A percentile compares a stretch with the other conserved stretches of the same genome.
Evolutionary conservation across 2,329 filamentous ascomycete genomes (phyloP).

Genomic region (Trichoderma sp.): DNA sequence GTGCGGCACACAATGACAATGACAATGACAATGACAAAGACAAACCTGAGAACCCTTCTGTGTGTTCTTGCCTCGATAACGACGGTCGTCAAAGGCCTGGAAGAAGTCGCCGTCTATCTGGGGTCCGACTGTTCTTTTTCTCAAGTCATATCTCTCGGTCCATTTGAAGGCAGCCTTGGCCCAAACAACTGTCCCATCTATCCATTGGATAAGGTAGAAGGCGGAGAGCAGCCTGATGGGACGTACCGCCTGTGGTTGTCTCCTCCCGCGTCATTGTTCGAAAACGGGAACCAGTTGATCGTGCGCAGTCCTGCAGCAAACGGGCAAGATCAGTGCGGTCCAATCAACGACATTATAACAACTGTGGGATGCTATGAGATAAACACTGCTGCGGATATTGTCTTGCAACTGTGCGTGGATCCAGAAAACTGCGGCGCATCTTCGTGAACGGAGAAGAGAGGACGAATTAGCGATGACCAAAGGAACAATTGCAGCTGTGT

Average conservation of each 20-base stretch:
- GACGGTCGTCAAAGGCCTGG: not conserved
- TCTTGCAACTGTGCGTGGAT: not conserved
- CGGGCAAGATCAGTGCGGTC: not conserved
- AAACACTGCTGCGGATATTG: not conserved
- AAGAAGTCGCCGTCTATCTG: not conserved
- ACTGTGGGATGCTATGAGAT: not conserved
- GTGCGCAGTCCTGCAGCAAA: not conserved
- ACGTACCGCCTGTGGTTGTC: not conserved
- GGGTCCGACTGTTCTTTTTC: not conserved
- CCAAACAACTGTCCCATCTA: not conserved
- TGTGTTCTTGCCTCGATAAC: not conserved
- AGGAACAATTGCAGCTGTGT: not conserved
- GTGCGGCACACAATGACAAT: not conserved
- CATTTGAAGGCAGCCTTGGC: not conserved
- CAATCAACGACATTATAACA: not conserved
- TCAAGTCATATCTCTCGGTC: not conserved
- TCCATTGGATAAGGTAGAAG: not conserved
- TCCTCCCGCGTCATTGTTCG: not conserved
- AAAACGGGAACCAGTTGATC: not conserved
- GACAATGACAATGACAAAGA: no score
- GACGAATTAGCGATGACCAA: not conserved
- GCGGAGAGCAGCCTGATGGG: not conserved
- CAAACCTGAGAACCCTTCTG: not conserved
- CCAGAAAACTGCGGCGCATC: not conserved
- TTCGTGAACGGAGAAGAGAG: not conserved